Evolutionary conservation across 352 stramenopile genomes (phyloP).

Genomic region (Hyaloperonospora arabidopsidis): DNA sequence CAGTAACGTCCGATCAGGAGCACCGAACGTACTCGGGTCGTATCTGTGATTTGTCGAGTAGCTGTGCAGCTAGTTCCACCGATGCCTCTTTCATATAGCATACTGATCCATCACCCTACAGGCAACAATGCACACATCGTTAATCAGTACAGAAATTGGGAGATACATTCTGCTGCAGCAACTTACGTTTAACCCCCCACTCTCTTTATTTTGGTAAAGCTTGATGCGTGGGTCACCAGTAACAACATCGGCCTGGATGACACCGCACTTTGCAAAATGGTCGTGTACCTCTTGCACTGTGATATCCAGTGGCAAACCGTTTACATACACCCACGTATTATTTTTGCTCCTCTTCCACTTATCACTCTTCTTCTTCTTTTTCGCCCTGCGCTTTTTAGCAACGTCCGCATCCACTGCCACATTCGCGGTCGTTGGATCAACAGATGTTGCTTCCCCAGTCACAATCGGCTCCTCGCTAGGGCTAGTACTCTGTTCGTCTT

Average conservation of each 20-base stretch:
- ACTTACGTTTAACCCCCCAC: slow-evolving; percentile 83
- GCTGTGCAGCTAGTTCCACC: slow-evolving; percentile 90
- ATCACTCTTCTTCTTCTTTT: slow-evolving; percentile 77
- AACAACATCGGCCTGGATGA: slow-evolving; percentile 91
- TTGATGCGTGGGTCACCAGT: slow-evolving; percentile 93
- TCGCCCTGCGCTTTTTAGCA: slow-evolving; percentile 58
- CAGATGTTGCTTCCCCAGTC: neutral
- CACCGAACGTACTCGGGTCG: slow-evolving; percentile 58
- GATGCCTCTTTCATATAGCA: slow-evolving; percentile 94
- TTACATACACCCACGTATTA: slow-evolving; percentile 94
- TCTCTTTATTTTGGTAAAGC: slow-evolving; percentile 88
- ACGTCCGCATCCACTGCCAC: slow-evolving; percentile 10
- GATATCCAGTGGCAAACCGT: slow-evolving; percentile 89
- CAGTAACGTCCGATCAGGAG: slow-evolving; percentile 21
- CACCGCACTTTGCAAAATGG: slow-evolving; percentile 91
- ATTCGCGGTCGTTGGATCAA: neutral
- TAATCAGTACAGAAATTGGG: neutral
- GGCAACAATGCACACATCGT: neutral
- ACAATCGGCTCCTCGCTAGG: neutral
- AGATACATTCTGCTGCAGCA: neutral
- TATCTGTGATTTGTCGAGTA: slow-evolving; percentile 88
- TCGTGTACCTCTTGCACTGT: slow-evolving; percentile 88
- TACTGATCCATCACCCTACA: slow-evolving; percentile 89
- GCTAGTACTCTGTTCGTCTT: slow-evolving; percentile 11
- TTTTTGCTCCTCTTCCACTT: slow-evolving; percentile 79